phyloP scores from a whole-genome alignment of 164 flowering plant species.

The Sextonia rubra region DNA sequence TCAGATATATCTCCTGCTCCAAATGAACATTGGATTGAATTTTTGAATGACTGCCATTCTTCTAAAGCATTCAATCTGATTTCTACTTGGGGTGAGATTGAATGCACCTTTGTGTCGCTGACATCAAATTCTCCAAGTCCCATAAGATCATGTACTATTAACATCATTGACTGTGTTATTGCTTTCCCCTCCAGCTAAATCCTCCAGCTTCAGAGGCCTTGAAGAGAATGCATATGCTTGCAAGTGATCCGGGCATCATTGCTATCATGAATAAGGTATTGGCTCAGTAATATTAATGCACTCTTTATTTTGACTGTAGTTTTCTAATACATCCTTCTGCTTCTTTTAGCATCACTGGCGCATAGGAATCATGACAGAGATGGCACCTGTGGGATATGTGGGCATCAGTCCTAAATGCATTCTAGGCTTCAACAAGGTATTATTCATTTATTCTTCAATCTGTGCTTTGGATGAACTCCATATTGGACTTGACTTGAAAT shows the following conservation, averaged over 20 bases:
- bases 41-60: neutral
- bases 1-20: neutral
- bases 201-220: slow-evolving; percentile 92
- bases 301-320: neutral
- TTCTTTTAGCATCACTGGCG: slow-evolving; percentile 81
- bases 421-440: slow-evolving; percentile 92
- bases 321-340: slow-evolving; percentile 19
- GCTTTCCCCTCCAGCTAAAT: slow-evolving; percentile 42
- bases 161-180: neutral
- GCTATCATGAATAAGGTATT: slow-evolving; percentile 93
- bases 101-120: neutral
- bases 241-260: slow-evolving; percentile 94
- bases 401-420: slow-evolving; percentile 89
- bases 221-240: slow-evolving; percentile 91
- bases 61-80: neutral
- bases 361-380: slow-evolving; percentile 92
- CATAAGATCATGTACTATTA: neutral
- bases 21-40: neutral
- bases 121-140: neutral
- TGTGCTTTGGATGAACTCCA: neutral
- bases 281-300: neutral
- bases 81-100: neutral
- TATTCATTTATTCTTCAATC: neutral
- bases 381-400: slow-evolving; percentile 97
- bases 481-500: neutral